Evolutionary conservation across 2,329 filamentous ascomycete genomes (phyloP), one percentile per base, ranked within the genome.

Genomic region (Aspergillus vadensis): DNA sequence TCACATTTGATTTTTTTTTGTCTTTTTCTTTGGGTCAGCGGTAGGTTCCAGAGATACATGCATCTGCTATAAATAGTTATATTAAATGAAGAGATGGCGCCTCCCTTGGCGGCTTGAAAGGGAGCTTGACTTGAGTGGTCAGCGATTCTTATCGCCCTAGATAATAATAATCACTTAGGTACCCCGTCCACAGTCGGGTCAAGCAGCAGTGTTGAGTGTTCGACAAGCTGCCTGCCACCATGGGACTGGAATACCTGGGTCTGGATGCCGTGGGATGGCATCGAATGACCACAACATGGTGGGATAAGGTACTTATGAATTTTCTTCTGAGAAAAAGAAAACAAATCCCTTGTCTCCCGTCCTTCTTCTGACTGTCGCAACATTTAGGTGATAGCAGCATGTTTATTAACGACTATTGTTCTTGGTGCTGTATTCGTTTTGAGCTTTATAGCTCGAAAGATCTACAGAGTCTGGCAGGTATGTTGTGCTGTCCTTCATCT

Each of bases 181-280:
- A 27, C 17, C 47, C 52, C 38, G n/a, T 32, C 51, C 32, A 15
- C 38, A 44, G 43, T 54, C 25, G 12, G 30, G 15, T 12, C 21
- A 27, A 55, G 53, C 25, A 19, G 30, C 7, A 2, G 44, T 47
- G 53, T 19, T 8, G 23, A 39, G 52, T 32, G n/a, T 14, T 43
- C 21, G 39, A 55, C 53, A 25, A 23, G 23, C n/a, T 53, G 41
- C 39, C 41, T 49, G 36, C 51, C 60, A 52, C 51, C 19, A 66
- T 66, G 64, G 63, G 61, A 30, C 43, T 52, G 21, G 60, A 65
- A 27, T 65, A 60, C 38, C 59, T 66, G 60, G 64, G 64, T 15
- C 59, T 66, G 44, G 51, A 65, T 54, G 64, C 64, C 44, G 57
- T 64, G 30, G 64, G 64, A 53, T 65, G 64, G 64, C 50, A 63